Base-by-base conservation (phyloP, 2,329 filamentous ascomycete species). In the Ophiostoma angusticollis region DNA sequence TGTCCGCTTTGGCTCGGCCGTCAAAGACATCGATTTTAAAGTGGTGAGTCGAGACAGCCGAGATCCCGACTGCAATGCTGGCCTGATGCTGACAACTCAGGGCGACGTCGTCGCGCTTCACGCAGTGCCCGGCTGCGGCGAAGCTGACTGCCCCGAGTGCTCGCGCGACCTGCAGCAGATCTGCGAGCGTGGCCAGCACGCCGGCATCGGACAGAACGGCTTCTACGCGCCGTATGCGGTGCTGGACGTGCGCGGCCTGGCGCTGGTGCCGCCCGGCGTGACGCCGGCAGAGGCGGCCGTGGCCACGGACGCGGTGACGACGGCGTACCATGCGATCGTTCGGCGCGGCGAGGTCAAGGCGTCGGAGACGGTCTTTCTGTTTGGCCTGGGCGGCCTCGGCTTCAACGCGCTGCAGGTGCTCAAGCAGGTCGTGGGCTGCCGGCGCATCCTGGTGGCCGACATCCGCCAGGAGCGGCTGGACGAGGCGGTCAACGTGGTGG, bases 391-490 rank as follows among this genome's bases (percentile, higher is more conserved):
- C 16, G 36, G 36, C 2, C 30, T 38, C 11, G 36, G 36, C 11
- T 38, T 38, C 30, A 38, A 38, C 16, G 36, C 21, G 5, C 22
- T 38, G 7, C 36, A 38, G 16, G 32, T 38, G 9, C 11, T 38
- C 4, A 25, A 32, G 5, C 19, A 32, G n/a, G 28, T 32, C 16
- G 29, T 16, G 28, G n/a, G 35, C 27, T 31, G 29, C 36, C 24
- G 21, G 9, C 36, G 36, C 29, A 31, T 38, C 16, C 23, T 38
- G 14, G 36, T 38, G 3, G 24, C 36, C 4, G 36, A 38, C 22
- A 38, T 38, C 16, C 36, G 36, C 36, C 29, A 38, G 22, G 36
- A 38, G 30, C 36, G 36, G 19, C 29, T 38, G 11, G 36, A 38
- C 12, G 36, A 32, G 13, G 36, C 36, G 22, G 36, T n/a, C n/a